Evolutionary conservation across 805 yeast species (phyloP).

Genomic region (Martiniozyma abietophila): DNA sequence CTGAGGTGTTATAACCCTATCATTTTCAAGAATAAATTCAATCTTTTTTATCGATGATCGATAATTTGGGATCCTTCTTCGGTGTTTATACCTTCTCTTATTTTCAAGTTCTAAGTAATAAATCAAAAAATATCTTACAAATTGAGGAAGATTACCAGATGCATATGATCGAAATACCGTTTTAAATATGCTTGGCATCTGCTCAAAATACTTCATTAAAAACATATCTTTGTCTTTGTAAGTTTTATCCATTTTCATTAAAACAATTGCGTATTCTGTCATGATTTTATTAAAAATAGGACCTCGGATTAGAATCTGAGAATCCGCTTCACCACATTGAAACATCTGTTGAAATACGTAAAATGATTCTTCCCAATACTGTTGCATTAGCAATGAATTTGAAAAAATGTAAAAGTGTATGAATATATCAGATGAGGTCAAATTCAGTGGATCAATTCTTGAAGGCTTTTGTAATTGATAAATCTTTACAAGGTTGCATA

Average conservation of each 20-base stretch:
- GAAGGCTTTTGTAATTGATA: slow-evolving; percentile 4
- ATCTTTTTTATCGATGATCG: no score
- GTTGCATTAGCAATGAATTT: slow-evolving; percentile 14
- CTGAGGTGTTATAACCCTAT: no score
- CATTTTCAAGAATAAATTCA: no score
- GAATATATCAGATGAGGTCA: slow-evolving; percentile 10
- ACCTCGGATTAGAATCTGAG: slow-evolving; percentile 3
- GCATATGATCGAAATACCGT: no score
- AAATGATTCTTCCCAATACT: slow-evolving; percentile 15
- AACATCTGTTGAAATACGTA: slow-evolving; percentile 15
- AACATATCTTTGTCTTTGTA: slow-evolving; percentile 2
- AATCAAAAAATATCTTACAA: no score
- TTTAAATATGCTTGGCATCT: no score
- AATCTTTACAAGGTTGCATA: slow-evolving; percentile 2
- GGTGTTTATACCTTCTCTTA: no score
- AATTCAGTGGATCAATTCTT: slow-evolving; percentile 11
- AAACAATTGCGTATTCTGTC: slow-evolving; percentile 13
- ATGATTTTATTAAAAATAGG: slow-evolving; percentile 8
- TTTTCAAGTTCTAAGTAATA: no score
- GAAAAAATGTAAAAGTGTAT: slow-evolving; percentile 14
- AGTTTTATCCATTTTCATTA: slow-evolving; percentile 6
- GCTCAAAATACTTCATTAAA: slow-evolving; percentile 3
- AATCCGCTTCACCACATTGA: slow-evolving; percentile 5
- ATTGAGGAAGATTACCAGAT: no score
- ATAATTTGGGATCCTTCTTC: no score